Evolutionary conservation across 768 basidiomycete species (phyloP).

Genomic region (Krasilnikovozyma curviuscula): DNA sequence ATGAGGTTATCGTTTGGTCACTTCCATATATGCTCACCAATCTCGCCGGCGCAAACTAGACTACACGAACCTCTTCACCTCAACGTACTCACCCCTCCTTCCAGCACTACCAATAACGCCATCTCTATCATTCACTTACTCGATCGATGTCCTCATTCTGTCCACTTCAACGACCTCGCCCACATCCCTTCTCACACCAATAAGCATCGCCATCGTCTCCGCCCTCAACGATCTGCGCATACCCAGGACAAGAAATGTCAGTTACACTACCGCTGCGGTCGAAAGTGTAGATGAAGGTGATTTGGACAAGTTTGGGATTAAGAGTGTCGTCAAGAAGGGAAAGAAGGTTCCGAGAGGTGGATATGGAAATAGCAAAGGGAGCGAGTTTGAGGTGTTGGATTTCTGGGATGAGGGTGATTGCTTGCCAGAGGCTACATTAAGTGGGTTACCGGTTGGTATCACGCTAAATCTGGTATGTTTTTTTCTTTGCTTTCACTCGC

Average conservation of each 20-base stretch:
- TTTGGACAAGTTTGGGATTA: constrained; percentile 9
- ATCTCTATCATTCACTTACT: constrained; percentile 8
- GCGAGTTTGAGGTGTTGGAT: constrained; percentile 74
- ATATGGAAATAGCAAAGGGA: constrained; percentile 23
- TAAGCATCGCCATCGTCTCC: constrained; percentile 5
- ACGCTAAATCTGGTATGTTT: constrained; percentile 54
- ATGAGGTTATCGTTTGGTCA: no score
- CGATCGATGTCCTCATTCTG: constrained; percentile 9
- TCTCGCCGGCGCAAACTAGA: no score
- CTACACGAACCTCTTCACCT: constrained; percentile 8
- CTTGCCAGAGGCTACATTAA: constrained; percentile 38
- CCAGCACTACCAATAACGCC: constrained; percentile 4
- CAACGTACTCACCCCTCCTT: constrained; percentile 6
- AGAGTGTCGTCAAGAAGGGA: not conserved
- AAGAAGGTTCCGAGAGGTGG: constrained; percentile 3
- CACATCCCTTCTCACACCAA: constrained; percentile 7
- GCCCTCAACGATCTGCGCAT: constrained; percentile 7
- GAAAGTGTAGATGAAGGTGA: constrained; percentile 5
- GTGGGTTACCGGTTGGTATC: constrained; percentile 54
- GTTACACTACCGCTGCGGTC: constrained; percentile 3
- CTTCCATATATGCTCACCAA: no score
- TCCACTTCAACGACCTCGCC: constrained; percentile 2
- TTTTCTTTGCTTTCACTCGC: not conserved
- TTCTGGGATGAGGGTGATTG: constrained; percentile 63
- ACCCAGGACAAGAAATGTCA: constrained; percentile 7